Evolutionary conservation across 495 filamentous ascomycete species (phyloP).

Genomic region (Trichoderma reesei): DNA sequence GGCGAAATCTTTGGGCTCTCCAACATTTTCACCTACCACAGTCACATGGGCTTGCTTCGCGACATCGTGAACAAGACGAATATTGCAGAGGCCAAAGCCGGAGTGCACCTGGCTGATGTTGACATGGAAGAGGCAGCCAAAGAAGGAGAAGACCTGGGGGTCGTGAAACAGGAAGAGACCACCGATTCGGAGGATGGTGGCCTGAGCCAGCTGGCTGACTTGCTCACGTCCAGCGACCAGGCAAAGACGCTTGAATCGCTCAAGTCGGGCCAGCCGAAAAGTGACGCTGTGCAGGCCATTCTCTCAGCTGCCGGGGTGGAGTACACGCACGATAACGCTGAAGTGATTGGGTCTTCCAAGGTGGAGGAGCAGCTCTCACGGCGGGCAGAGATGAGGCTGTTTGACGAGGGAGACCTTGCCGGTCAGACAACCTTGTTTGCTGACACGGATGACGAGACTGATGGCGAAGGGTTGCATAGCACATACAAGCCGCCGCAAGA

Average conservation of each 20-base stretch:
- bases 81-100: constrained; percentile 82
- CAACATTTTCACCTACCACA: constrained; percentile 80
- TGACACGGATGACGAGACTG: constrained; percentile 13
- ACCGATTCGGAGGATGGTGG: constrained; percentile 49
- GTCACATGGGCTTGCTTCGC: constrained; percentile 67
- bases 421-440: constrained; percentile 26
- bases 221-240: constrained; percentile 49
- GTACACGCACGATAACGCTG: constrained; percentile 93
- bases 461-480: constrained; percentile 37
- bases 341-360: constrained; percentile 83
- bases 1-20: constrained; percentile 89
- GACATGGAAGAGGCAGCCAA: constrained; percentile 54
- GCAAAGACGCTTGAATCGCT: constrained; percentile 24
- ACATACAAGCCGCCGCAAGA: constrained; percentile 65
- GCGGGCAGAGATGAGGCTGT: constrained; percentile 57
- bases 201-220: constrained; percentile 66
- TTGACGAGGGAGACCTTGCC: constrained; percentile 36
- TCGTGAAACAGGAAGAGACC: constrained; percentile 35
- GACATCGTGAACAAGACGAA: constrained; percentile 98
- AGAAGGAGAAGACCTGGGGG: constrained; percentile 30
- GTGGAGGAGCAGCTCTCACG: constrained; percentile 72
- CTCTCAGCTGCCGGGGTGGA: constrained; percentile 80
- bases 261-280: constrained; percentile 33
- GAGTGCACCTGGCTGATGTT: constrained; percentile 67
- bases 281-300: constrained; percentile 81